Evolutionary conservation across 257 asterid genomes (phyloP).

Genomic region (Solanum chiquidenum): DNA sequence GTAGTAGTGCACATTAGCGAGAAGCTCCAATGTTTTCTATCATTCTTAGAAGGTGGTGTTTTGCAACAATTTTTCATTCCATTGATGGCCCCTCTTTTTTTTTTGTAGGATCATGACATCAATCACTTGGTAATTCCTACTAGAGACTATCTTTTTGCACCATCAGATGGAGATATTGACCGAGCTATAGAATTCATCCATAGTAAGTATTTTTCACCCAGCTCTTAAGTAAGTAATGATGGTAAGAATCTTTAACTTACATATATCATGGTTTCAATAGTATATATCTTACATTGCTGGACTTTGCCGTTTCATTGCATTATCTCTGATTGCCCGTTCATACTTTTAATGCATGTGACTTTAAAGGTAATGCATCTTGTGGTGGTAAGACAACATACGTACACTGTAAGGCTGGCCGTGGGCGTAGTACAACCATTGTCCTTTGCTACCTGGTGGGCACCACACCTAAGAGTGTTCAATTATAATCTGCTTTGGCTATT

Average conservation of each 20-base stretch:
- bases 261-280: not conserved
- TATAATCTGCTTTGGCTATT: not conserved
- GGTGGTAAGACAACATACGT: conserved; percentile 76
- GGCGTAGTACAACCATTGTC: conserved; percentile 94
- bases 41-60: not conserved
- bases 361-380: conserved; percentile 44
- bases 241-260: not conserved
- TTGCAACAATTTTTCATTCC: not conserved
- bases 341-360: not conserved
- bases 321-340: not conserved
- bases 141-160: conserved; percentile 95
- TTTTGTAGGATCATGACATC: conserved; percentile 48
- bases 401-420: conserved; percentile 97
- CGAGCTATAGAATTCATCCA: conserved; percentile 85
- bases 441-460: conserved; percentile 76
- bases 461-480: not conserved
- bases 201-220: conserved; percentile 18
- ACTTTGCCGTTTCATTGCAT: not conserved
- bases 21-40: not conserved
- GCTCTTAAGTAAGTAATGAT: not conserved
- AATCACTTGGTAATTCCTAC: conserved; percentile 93
- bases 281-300: not conserved
- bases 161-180: conserved; percentile 51
- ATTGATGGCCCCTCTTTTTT: not conserved
- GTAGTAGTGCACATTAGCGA: not conserved